Evolutionary conservation across 495 filamentous ascomycete species (phyloP), one percentile per base, ranked within the genome.

Genomic region (Hypoxylon trugodes): DNA sequence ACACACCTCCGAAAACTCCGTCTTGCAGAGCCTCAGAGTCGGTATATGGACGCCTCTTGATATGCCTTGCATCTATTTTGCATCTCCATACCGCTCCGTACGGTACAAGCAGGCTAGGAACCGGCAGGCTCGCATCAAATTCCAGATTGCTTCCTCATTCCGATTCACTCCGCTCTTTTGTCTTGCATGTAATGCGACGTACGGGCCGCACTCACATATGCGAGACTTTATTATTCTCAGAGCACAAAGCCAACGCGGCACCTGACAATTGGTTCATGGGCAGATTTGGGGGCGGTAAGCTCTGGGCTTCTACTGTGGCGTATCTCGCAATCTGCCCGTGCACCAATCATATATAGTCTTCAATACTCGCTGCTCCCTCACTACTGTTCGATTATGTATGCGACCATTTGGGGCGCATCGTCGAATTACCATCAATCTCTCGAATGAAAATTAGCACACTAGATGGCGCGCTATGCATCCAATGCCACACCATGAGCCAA

Each of bases 171-270:
- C 40, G 30, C 47, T 30, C 48, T 38, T 37, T 30, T 16, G 10
- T 32, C 22, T 24, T 6, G 41, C 41, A 24, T 42, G 26, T 30
- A 47, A 54, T 47, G 33, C 18, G 30, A 54, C 49, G 3, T 25
- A 18, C 33, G 42, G 58, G 41, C 48, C 40, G 52, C 26, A 48
- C 47, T 24, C 15, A 42, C 58, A 61, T 61, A 61, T 61, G 58
- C 58, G 32, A 43, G 48, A 3, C 6, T n/a, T 2, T 22, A 38
- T 32, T 45, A 1, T 18, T 52, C 6, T 15, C 38, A 30, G 8
- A 37, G 47, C 3, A 35, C 8, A 28, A 15, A 24, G 25, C 4
- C 2, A 35, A 56, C 50, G 59, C 50, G 59, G 41, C 50, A 55
- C 12, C 24, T 25, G 56, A 3, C 35, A 48, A 62, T 62, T 55